Base-by-base conservation (phyloP, 495 filamentous ascomycete species). In the Aspergillus egyptiacus region DNA sequence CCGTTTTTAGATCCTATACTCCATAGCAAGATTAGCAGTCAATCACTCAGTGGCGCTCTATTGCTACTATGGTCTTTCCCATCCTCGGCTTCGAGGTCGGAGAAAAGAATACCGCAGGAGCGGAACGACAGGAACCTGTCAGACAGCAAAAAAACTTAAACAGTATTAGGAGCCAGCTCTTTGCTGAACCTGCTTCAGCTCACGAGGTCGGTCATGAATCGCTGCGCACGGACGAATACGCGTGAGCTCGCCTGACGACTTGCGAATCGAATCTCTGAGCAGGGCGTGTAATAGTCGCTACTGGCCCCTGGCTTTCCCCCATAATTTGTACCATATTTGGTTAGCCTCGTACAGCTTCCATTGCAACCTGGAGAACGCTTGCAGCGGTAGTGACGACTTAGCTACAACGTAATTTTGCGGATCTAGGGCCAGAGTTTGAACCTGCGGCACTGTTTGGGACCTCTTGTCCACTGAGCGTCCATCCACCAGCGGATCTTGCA, bases 121-220 rank as follows among this genome's bases (percentile, higher is more conserved):
- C 54, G 58, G 58, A 61, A 61, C 52, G 50, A 42, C 54, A 61
- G 58, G 58, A 61, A 61, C 51, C 52, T 61, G 51, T 51, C 50
- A 41, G 51, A 54, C 51, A 51, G 49, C 30, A n/a, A 31, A 50
- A 55, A 50, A n/a, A n/a, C n/a, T 7, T 53, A 46, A 49, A 44
- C 47, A 37, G 23, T 33, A 6, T 11, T 14, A 19, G 14, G 3
- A 20, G 20, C 32, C 15, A 14, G 27, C 44, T n/a, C 41, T 33
- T 31, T 42, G 31, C 35, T 55, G 41, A 49, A 23, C 36, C 35
- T 38, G 49, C 36, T 38, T 55, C 48, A 60, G 57, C 55, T 61
- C 58, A 61, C 58, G 55, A 51, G 58, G 54, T 40, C 57, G 52
- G 31, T 46, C 51, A 24, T 45, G 42, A 39, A 51, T 51, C 37